These are phyloP conservation scores for Aschersonia sp. DNA, from an alignment of 2,329 filamentous ascomycete genomes.

Conservation along the genomic window DNA sequence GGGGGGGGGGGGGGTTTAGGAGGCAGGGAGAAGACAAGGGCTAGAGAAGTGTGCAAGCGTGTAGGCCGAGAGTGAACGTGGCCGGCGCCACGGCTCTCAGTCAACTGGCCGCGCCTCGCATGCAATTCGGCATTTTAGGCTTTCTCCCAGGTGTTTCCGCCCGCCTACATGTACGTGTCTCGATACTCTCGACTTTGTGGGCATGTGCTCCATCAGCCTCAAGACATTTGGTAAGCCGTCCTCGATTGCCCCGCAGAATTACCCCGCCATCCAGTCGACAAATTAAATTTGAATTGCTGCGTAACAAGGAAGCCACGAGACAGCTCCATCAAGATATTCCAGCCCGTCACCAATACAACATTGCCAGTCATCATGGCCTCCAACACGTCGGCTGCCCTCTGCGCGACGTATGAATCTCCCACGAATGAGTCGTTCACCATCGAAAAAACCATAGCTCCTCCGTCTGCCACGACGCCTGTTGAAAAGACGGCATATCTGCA, in stretches of 20 bases:
- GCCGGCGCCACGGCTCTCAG: no score
- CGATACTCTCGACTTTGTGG: not conserved
- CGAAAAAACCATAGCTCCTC: slow-evolving; percentile 19
- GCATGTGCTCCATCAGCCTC: no score
- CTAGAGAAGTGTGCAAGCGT: no score
- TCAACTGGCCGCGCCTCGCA: no score
- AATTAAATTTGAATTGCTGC: no score
- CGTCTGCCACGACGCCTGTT: slow-evolving; percentile 20
- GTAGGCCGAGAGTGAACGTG: no score
- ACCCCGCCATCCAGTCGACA: not conserved
- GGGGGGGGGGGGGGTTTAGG: not conserved
- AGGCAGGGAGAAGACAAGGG: not conserved
- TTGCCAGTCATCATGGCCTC: not conserved
- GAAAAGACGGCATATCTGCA: slow-evolving; percentile 44
- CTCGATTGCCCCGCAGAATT: not conserved
- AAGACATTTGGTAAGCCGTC: not conserved
- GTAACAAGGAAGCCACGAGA: no score
- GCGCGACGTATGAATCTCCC: slow-evolving; percentile 40
- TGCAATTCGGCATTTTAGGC: no score
- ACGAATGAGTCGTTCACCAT: slow-evolving; percentile 31
- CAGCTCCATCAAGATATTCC: no score
- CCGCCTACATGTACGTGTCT: not conserved
- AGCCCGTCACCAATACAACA: no score
- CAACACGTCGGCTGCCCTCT: slow-evolving; percentile 14
- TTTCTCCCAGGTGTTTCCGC: not conserved